Conservation (phyloP, 345 rosid genomes). For the Euphorbia pulcherrima region DNA sequence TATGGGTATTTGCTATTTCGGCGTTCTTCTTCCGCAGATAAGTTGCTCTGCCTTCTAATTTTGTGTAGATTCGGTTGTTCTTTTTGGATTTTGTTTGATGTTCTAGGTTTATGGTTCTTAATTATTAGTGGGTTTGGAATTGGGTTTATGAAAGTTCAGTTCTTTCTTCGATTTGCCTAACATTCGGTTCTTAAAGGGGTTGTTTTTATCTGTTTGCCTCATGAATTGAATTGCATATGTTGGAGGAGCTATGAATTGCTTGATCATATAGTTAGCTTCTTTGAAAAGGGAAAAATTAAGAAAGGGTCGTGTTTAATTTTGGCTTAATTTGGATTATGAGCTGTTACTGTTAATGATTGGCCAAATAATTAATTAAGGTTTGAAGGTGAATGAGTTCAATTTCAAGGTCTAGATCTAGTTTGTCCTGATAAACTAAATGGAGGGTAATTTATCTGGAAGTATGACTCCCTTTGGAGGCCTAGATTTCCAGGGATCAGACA, state of each 20-base stretch:
- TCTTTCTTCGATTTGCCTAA: neutral
- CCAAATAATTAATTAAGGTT: conserved; percentile 17
- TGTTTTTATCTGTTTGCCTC: conserved; percentile 5
- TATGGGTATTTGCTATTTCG: neutral
- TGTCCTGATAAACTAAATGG: conserved; percentile 38
- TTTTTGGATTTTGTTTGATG: neutral
- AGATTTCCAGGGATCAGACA: conserved; percentile 64
- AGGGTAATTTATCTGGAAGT: conserved; percentile 65
- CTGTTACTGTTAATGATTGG: neutral
- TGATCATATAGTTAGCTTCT: too few relatives aligned
- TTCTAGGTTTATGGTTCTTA: neutral
- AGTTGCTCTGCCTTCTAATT: neutral
- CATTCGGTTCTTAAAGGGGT: neutral
- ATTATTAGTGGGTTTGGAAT: neutral
- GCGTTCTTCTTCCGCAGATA: too few relatives aligned
- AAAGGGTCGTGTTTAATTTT: conserved; percentile 19
- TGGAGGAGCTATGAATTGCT: neutral
- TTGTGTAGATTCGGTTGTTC: neutral
- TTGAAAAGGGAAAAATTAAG: neutral
- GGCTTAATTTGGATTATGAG: neutral
- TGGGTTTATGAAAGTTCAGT: neutral
- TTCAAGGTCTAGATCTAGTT: conserved; percentile 20
- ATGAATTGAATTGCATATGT: neutral
- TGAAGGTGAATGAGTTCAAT: conserved; percentile 15
- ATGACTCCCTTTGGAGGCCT: conserved; percentile 58